These are phyloP conservation scores for Voacanga thouarsii DNA, from an alignment of 257 asterid species.

Conservation along the genomic window DNA sequence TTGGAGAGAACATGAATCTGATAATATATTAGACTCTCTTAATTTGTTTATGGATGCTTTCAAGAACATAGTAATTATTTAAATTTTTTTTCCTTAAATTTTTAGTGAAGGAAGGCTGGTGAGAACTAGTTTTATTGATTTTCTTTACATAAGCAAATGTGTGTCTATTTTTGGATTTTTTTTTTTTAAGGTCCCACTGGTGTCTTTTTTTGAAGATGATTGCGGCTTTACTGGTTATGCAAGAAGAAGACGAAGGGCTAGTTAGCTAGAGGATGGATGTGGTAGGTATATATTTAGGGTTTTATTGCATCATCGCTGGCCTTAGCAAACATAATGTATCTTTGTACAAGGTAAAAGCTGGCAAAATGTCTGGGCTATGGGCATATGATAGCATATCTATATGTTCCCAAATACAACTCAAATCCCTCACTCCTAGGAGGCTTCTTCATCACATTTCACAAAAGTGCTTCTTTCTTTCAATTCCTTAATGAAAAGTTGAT, in stretches of 20 bases:
- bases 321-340: slow-evolving; percentile 29
- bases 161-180: not conserved
- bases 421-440: slow-evolving; percentile 61
- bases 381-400: not conserved
- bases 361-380: slow-evolving; percentile 15
- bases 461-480: slow-evolving; percentile 36
- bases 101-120: not conserved
- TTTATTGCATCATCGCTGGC: slow-evolving; percentile 1
- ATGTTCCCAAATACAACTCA: slow-evolving; percentile 29
- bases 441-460: slow-evolving; percentile 47
- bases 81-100: too few relatives aligned
- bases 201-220: not conserved
- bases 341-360: slow-evolving; percentile 36
- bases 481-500: slow-evolving; percentile 58
- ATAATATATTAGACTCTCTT: not conserved
- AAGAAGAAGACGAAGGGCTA: not conserved
- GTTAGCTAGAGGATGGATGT: not conserved
- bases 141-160: not conserved
- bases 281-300: not conserved
- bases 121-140: not conserved
- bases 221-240: not conserved
- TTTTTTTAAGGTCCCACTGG: slow-evolving; percentile 8
- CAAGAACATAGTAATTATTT: not conserved
- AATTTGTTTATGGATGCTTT: not conserved
- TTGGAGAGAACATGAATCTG: not conserved